Evolutionary conservation across 2,329 filamentous ascomycete genomes (phyloP).

Genomic region (Ilyonectria robusta): DNA sequence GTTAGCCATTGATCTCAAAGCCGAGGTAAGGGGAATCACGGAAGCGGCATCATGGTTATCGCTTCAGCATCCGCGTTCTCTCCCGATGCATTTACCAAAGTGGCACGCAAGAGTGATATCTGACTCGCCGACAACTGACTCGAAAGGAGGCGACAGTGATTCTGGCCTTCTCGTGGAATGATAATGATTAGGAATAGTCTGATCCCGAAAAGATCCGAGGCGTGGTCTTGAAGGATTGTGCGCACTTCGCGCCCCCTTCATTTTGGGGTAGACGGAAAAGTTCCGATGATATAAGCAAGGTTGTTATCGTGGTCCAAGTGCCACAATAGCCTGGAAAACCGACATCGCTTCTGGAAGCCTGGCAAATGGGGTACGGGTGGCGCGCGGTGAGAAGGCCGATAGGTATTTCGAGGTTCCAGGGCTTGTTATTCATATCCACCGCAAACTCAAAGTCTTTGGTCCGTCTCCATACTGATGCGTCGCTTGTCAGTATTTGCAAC

Average conservation of each 20-base stretch:
- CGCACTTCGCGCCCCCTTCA: neutral
- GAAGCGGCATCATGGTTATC: neutral
- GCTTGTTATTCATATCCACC: neutral
- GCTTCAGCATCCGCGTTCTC: neutral
- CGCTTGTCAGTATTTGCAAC: slow-evolving; percentile 2
- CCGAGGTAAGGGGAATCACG: neutral
- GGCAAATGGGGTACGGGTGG: neutral
- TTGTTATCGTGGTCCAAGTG: neutral
- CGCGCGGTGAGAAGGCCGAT: neutral
- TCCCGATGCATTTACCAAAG: neutral
- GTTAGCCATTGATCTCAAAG: neutral
- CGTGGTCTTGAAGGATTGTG: neutral
- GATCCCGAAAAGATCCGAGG: slow-evolving; percentile 35
- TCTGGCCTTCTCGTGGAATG: slow-evolving; percentile 14
- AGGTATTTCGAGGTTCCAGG: neutral
- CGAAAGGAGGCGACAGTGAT: neutral
- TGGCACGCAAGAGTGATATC: neutral
- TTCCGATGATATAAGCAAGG: neutral
- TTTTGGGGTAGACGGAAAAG: neutral
- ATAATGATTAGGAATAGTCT: slow-evolving; percentile 4
- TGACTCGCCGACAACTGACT: neutral
- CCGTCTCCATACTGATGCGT: slow-evolving; percentile 1
- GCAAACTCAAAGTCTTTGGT: neutral
- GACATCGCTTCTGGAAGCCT: neutral
- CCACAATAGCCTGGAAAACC: neutral